Percentiles rank a stretch among this genome's conserved stretches.
Evolutionary conservation across 345 rosid genomes (phyloP).

Genomic region (Balakata baccata): DNA sequence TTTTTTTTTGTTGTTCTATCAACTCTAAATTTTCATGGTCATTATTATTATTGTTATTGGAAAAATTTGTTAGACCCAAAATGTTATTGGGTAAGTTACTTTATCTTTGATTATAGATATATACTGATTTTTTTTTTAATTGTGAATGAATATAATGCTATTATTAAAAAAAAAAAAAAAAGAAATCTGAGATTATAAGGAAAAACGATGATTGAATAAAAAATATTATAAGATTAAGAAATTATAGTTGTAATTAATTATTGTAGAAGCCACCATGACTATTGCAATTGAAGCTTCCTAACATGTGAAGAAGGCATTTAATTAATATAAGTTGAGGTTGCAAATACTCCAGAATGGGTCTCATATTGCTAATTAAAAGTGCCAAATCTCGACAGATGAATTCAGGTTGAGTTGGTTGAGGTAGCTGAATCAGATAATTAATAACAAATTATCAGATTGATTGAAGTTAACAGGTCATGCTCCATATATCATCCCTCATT

Average conservation of each 20-base stretch:
- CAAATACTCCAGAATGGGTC: slow-evolving; percentile 18
- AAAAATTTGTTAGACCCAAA: too few relatives aligned
- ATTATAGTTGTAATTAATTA: background rate
- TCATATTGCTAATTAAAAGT: slow-evolving; percentile 6
- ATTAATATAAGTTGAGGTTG: background rate
- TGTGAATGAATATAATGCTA: too few relatives aligned
- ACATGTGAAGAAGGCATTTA: slow-evolving; percentile 22
- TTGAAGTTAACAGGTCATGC: slow-evolving; percentile 9
- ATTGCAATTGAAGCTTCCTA: slow-evolving; percentile 20
- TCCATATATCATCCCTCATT: background rate
- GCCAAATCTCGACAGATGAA: slow-evolving; percentile 6
- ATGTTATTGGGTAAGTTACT: too few relatives aligned
- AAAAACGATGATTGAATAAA: background rate
- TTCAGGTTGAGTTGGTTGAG: slow-evolving; percentile 23
- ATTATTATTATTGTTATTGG: too few relatives aligned
- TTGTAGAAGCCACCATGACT: slow-evolving; percentile 5
- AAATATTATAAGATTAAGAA: too few relatives aligned
- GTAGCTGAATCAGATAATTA: slow-evolving; percentile 13
- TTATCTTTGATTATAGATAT: too few relatives aligned
- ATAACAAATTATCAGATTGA: background rate
- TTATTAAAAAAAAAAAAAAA: background rate
- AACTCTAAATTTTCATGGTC: too few relatives aligned
- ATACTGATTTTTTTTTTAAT: too few relatives aligned
- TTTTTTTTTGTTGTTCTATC: too few relatives aligned
- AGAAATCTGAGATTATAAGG: background rate